Percentiles rank a stretch among this genome's conserved stretches.
phyloP scores from a whole-genome alignment of 2,329 filamentous ascomycete species.

The Xylariaceae sp. region DNA sequence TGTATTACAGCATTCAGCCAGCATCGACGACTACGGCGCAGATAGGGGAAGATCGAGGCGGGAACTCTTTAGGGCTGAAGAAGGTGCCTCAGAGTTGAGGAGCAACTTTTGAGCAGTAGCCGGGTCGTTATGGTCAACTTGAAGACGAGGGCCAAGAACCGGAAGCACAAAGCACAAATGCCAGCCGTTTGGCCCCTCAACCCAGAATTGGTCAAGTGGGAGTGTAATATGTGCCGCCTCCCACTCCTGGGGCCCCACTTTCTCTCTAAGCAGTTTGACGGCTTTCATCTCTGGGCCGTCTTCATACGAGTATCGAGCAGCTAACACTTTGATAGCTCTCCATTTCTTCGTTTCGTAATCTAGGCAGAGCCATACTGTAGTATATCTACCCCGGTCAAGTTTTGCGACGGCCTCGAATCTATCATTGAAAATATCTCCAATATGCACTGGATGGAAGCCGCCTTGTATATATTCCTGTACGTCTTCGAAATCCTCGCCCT shows the following conservation, averaged over 20 bases:
- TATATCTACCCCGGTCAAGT: not conserved
- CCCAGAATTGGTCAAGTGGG: not conserved
- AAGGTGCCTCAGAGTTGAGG: too few relatives aligned
- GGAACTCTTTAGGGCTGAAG: too few relatives aligned
- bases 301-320: not conserved
- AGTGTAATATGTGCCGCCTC: not conserved
- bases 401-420: constrained; percentile 1
- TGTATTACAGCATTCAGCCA: too few relatives aligned
- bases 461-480: not conserved
- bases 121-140: not conserved
- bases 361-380: constrained; percentile 2
- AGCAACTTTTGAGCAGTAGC: not conserved
- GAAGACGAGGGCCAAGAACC: not conserved
- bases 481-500: not conserved
- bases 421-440: not conserved
- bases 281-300: not conserved
- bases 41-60: too few relatives aligned
- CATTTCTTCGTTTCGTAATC: not conserved
- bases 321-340: constrained; percentile 1
- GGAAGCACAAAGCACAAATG: constrained; percentile 1
- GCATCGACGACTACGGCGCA: too few relatives aligned
- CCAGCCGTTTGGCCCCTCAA: constrained; percentile 1
- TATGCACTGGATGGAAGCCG: not conserved
- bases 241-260: not conserved
- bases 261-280: not conserved